A percentile compares a stretch with the other conserved stretches of the same genome.
phyloP scores from a whole-genome alignment of 1,284 basidiomycete species.

The Neotropicomus parvogracilis region DNA sequence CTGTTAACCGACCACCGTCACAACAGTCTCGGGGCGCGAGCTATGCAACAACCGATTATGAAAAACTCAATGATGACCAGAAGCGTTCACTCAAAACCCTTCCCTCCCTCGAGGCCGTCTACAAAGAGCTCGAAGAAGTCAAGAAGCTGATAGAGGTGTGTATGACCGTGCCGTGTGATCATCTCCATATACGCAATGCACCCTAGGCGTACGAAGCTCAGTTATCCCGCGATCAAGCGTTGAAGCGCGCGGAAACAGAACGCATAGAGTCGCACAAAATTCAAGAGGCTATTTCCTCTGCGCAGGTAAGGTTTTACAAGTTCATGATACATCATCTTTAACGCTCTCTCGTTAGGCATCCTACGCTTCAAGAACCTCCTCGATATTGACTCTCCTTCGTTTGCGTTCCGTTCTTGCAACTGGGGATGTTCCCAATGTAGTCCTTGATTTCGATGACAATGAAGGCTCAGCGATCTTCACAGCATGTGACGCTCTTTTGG shows the following conservation, averaged over 20 bases:
- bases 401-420: conserved; percentile 56
- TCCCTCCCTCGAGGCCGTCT: conserved; percentile 68
- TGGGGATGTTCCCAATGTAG: conserved; percentile 43
- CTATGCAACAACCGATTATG: conserved; percentile 62
- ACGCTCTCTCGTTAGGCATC: conserved; percentile 11
- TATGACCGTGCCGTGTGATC: conserved; percentile 25
- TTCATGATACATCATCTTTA: background rate
- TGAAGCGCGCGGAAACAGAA: conserved; percentile 52
- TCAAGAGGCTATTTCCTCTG: conserved; percentile 51
- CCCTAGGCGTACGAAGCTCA: conserved; percentile 62
- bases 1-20: conserved; percentile 12
- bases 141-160: conserved; percentile 79
- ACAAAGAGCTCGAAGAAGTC: conserved; percentile 78
- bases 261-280: conserved; percentile 52
- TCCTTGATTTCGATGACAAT: conserved; percentile 44
- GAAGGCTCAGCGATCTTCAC: conserved; percentile 56
- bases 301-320: conserved; percentile 46
- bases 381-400: conserved; percentile 63
- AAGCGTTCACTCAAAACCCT: conserved; percentile 66
- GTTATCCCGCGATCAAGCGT: conserved; percentile 49
- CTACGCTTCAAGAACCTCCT: conserved; percentile 38
- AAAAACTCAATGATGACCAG: conserved; percentile 83
- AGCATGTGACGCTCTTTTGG: conserved; percentile 50
- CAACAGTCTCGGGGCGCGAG: conserved; percentile 65
- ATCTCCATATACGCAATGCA: background rate